Base-by-base conservation (phyloP, 164 flowering plant genomes). In the Tetrastigma voinierianum region DNA sequence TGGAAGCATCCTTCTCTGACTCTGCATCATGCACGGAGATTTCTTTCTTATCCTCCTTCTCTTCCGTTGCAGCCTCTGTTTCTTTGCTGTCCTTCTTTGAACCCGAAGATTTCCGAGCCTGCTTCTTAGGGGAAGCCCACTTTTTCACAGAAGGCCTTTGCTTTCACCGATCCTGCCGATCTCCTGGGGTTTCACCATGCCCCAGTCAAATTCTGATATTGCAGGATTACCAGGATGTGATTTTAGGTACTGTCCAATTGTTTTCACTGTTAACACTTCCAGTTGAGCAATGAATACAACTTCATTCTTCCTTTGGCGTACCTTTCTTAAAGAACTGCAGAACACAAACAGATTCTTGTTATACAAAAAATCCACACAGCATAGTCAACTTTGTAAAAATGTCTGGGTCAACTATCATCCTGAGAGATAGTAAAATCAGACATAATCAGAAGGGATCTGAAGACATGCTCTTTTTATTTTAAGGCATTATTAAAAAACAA, bases 121-220 rank as follows among this genome's bases (percentile, higher is more conserved):
- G 81, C 67, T 86, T 87, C 72, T 76, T 84, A 10, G 66, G 78
- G 1, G 76, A n/a, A n/a, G 74, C 54, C 68, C 84, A 59, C 43
- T 69, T n/a, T n/a, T 84, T 15, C n/a, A n/a, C n/a, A n/a, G n/a
- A n/a, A n/a, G n/a, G 81, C 77, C 78, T 87, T 90, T 59, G 69
- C 84, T 71, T 84, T 84, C 87, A 67, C 90, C 82, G 69, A 91
- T 87, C 81, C 97, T 23, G 88, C 79, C 4, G 97, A 91, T 74
- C 96, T 78, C 72, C 97, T 15, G 93, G 97, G 9, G 95, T 86
- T 64, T 91, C 97, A 70, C 97, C 97, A 52, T 86, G 9, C 91
- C 75, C 97, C 97, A 91, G 59, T 91, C 96, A 74, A 91, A 91
- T 58, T 86, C 89, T 0, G 89, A 74, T 47, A 77, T 40, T 40